Conservation (phyloP, 2,329 filamentous ascomycete genomes). For the Talaromyces atroroseus region DNA sequence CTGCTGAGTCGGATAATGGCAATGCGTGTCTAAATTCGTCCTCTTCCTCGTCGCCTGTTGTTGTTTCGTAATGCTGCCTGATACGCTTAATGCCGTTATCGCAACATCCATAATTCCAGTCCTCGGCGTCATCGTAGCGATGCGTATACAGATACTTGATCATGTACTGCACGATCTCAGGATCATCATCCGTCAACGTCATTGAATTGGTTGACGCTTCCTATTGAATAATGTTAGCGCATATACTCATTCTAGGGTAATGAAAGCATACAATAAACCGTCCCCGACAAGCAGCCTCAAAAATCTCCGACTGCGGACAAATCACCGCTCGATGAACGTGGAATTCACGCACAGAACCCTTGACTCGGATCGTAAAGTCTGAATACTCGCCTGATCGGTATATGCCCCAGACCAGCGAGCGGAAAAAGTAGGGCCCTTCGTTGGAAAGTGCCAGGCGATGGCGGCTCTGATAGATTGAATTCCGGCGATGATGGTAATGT, state of each 20-base stretch:
- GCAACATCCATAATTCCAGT: slow-evolving; percentile 8
- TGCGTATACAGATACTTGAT: slow-evolving; percentile 15
- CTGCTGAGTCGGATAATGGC: background rate
- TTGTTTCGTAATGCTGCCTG: background rate
- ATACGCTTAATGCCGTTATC: slow-evolving; percentile 2
- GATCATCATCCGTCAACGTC: slow-evolving; percentile 14
- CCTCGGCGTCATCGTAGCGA: slow-evolving; percentile 13
- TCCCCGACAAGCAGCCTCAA: slow-evolving; percentile 16
- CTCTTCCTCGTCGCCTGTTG: background rate
- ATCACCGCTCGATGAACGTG: slow-evolving; percentile 15
- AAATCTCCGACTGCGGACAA: slow-evolving; percentile 15
- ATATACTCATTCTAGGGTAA: background rate
- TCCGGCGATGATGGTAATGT: background rate
- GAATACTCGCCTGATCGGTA: slow-evolving; percentile 14
- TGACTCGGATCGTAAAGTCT: slow-evolving; percentile 13
- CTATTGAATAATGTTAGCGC: background rate
- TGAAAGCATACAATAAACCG: slow-evolving; percentile 11
- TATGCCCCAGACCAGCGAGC: slow-evolving; percentile 9
- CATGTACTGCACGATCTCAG: slow-evolving; percentile 15
- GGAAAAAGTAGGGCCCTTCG: slow-evolving; percentile 10
- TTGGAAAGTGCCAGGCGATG: background rate
- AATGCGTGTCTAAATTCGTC: background rate
- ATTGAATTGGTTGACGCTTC: slow-evolving; percentile 13
- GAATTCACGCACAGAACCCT: slow-evolving; percentile 11
- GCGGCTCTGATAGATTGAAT: background rate